A percentile compares a stretch with the other conserved stretches of the same genome.
Evolutionary conservation across 345 rosid species (phyloP).

Genomic region (Cardiospermum halicacabum): DNA sequence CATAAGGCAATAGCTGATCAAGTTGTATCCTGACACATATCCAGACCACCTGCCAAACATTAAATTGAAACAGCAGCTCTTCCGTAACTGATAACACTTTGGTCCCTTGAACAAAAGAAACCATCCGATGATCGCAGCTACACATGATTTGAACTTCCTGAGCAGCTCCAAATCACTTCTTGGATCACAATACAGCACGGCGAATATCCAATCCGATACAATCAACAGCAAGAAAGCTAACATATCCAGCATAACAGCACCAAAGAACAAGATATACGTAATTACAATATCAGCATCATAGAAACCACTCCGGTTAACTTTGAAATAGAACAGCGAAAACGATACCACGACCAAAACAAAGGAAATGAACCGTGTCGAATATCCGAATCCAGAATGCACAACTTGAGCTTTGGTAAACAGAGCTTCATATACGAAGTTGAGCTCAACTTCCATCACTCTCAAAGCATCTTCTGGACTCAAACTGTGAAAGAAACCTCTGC

Average conservation of each 20-base stretch:
- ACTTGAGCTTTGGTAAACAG: conserved; percentile 22
- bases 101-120: not conserved
- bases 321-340: not conserved
- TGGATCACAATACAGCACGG: not conserved
- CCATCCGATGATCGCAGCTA: not conserved
- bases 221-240: not conserved
- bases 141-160: not conserved
- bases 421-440: conserved; percentile 22
- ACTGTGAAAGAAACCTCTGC: conserved; percentile 1
- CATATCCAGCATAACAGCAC: not conserved
- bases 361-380: not conserved
- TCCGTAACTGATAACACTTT: not conserved
- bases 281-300: not conserved
- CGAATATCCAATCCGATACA: not conserved
- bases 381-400: not conserved
- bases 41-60: conserved; percentile 48
- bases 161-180: conserved; percentile 13
- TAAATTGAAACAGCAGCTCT: not conserved
- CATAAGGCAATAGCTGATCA: conserved; percentile 43
- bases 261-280: not conserved
- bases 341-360: not conserved
- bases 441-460: conserved; percentile 26
- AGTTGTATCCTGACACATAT: conserved; percentile 33
- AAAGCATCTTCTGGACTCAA: conserved; percentile 14
- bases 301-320: not conserved